Evolutionary conservation across 208 protist species (phyloP).

Genomic region (Spongospora subterranea): DNA sequence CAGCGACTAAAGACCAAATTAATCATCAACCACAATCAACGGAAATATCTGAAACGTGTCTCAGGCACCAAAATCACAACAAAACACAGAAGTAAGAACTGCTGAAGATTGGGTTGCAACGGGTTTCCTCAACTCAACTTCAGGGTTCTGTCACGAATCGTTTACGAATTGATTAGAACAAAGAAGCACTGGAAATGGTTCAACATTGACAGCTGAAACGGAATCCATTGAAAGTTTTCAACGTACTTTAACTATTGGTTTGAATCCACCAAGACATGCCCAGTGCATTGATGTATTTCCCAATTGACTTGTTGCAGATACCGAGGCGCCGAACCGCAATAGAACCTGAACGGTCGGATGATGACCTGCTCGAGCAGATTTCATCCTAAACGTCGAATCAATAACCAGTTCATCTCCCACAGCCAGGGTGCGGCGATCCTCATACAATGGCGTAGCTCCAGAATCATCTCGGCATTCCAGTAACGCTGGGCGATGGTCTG

Average conservation of each 20-base stretch:
- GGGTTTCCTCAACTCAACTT: too few relatives aligned
- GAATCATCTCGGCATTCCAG: neutral
- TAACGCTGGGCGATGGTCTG: neutral
- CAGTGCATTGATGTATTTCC: conserved; percentile 3
- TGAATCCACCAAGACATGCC: neutral
- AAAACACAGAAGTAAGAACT: too few relatives aligned
- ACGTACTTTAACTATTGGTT: neutral
- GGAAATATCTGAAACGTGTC: neutral
- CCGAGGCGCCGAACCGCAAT: neutral
- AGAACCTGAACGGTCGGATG: neutral
- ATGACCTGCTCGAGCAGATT: neutral
- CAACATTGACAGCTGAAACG: neutral
- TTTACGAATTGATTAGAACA: neutral
- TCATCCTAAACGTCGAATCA: neutral
- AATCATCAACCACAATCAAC: neutral
- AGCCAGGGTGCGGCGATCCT: neutral
- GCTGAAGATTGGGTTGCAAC: too few relatives aligned
- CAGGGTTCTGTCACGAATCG: neutral
- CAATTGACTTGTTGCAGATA: neutral
- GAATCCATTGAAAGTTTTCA: neutral
- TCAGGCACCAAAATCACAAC: too few relatives aligned
- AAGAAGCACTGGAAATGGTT: neutral
- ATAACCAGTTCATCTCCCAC: neutral
- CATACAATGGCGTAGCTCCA: neutral
- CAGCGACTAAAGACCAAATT: too few relatives aligned